Evolutionary conservation across 176 grass and related monocot species (phyloP).

Genomic region (Areca catechu): DNA sequence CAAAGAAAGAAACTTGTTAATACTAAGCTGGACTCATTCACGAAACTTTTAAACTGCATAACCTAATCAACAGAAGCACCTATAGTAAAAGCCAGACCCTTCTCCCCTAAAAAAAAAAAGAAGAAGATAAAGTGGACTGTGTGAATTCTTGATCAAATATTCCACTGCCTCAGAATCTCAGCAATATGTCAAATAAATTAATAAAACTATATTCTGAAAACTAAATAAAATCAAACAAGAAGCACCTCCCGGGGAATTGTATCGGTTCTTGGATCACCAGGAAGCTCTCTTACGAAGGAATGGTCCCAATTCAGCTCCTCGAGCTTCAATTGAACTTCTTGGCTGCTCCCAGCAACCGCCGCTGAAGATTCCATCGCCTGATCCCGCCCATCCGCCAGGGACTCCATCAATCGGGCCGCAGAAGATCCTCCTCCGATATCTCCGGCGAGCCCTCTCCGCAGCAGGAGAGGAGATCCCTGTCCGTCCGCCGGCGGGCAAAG

Average conservation of each 20-base stretch:
- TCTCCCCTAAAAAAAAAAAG: too few species aligned
- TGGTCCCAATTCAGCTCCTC: slow-evolving; percentile 84
- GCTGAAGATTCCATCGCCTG: slow-evolving; percentile 3
- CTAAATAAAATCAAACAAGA: neutral
- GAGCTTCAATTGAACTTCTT: slow-evolving; percentile 26
- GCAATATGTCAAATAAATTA: too few species aligned
- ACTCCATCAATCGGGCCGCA: slow-evolving; percentile 1
- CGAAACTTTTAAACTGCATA: too few species aligned
- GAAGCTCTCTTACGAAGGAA: slow-evolving; percentile 71
- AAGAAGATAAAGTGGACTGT: too few species aligned
- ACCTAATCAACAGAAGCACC: too few species aligned
- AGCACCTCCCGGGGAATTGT: slow-evolving; percentile 45
- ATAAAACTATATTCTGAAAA: too few species aligned
- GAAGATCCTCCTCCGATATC: slow-evolving; percentile 14
- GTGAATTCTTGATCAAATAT: too few species aligned
- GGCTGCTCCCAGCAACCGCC: neutral
- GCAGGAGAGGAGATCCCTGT: neutral
- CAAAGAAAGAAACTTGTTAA: too few species aligned
- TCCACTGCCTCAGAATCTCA: too few species aligned
- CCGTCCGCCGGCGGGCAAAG: neutral
- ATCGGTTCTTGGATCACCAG: slow-evolving; percentile 63
- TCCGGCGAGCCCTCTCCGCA: slow-evolving; percentile 25
- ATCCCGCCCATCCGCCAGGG: neutral
- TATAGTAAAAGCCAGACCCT: too few species aligned
- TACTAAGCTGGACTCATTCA: too few species aligned